Evolutionary conservation across 148 eudicot genomes (phyloP), one percentile per base, ranked within the genome.

Genomic region (Mesembryanthemum crystallinum): DNA sequence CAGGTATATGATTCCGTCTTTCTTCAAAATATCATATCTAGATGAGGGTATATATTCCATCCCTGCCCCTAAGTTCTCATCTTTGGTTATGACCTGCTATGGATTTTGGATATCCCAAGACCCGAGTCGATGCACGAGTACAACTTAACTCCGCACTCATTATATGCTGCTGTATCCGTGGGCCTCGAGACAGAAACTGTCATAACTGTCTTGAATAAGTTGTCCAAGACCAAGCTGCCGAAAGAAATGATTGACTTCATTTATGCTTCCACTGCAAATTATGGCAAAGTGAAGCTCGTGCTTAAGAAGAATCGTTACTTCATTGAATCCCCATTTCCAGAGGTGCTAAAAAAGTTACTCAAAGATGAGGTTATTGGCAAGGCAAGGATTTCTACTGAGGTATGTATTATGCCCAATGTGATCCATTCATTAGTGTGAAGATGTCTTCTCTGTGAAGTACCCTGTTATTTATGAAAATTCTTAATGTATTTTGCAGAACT

Each of bases 231-330:
- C 69, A 89, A 90, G 85, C 94, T 95, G 59, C 98, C 98, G 0
- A 86, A 92, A 78, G 97, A 95, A 78, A 92, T 95, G 97, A 89
- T 95, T 72, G 99, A 92, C 63, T 95, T 95, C 54, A 92, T 95
- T 51, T 86, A 95, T 77, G 92, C 75, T 51, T 91, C 99, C 20
- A 95, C 97, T 62, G 94, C 99, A 47, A 95, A 95, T 80, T 95
- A 92, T 78, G 99, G 99, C 24, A 92, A 95, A 91, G 99, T 95
- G 72, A 95, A 92, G 90, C 92, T 92, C 64, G 98, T 95, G 49
- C 91, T 95, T 13, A 95, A 95, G 91, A 95, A 95, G 87, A 95
- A 95, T 71, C 89, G 93, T 17, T 95, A 95, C 79, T 86, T 92
- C 27, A 86, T 95, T 23, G 99, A 95, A 82, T 95, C 99, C 52